Evolutionary conservation across 129 eudicot genomes (phyloP), one percentile per base, ranked within the genome.

Genomic region (Cynara cardunculus): DNA sequence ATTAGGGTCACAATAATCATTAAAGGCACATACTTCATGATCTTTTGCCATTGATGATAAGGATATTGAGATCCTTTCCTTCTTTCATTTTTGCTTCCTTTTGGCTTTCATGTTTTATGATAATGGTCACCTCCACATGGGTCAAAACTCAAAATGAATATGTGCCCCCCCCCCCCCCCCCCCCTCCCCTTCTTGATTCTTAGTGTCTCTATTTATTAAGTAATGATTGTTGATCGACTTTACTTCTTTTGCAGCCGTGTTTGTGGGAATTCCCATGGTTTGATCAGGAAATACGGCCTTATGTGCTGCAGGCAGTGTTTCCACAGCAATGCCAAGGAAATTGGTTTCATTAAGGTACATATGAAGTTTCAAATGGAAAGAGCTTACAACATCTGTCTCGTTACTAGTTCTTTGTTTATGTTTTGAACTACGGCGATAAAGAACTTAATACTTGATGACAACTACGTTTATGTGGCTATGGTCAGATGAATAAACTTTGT

Each of bases 271-370:
- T 89, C 97, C 3, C 97, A 92, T 25, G 97, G 89, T 2, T 28
- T 92, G 28, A 90, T 92, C 31, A 82, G 97, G 65, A 93, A 93
- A 84, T 93, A 93, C 75, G 98, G 92, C 19, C 89, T 93, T 21
- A 91, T 93, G 96, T 93, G 96, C 87, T 89, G 98, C 91, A 87
- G 98, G 72, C 98, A 93, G 82, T 93, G 98, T 86, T 93, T 93
- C 81, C 92, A 89, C 85, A 90, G 94, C 89, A 93, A 93, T 35
- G 98, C 98, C 6, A 93, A 93, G 90, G 94, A 93, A 81, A 93
- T 93, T 75, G 98, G 98, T 35, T 93, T 93, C 83, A 93, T 93
- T 56, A 93, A 93, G 98, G 97, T 93, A 72, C 4, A n/a, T 11
- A 13, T 22, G 8, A 21, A 32, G 11, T 75, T 25, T 21, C 62